Evolutionary conservation across 805 yeast genomes (phyloP).

Genomic region (Sugiyamaella chiloensis): DNA sequence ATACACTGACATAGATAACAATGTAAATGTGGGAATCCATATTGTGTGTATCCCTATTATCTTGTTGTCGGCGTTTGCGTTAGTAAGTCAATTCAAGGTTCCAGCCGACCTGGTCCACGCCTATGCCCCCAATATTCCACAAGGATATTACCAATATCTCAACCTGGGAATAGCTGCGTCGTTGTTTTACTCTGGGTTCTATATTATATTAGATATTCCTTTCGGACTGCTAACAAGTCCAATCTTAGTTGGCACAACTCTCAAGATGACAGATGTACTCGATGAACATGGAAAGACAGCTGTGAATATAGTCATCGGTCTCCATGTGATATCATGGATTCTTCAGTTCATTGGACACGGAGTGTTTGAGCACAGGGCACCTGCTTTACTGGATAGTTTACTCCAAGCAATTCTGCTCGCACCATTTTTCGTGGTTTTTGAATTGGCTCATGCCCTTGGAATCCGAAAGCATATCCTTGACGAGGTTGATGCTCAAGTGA

Average conservation of each 20-base stretch:
- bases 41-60: conserved; percentile 77
- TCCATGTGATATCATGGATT: conserved; percentile 65
- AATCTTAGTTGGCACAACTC: conserved; percentile 34
- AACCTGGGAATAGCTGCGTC: conserved; percentile 50
- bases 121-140: conserved; percentile 14
- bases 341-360: conserved; percentile 89
- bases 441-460: conserved; percentile 68
- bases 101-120: conserved; percentile 15
- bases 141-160: conserved; percentile 22
- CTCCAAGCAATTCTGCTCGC: conserved; percentile 86
- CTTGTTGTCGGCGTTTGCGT: conserved; percentile 49
- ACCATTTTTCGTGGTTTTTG: conserved; percentile 84
- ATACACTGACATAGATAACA: conserved; percentile 29
- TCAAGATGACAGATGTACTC: conserved; percentile 28
- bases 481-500: conserved; percentile 45
- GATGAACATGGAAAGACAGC: conserved; percentile 32
- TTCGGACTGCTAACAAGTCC: conserved; percentile 48
- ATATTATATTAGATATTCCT: conserved; percentile 51
- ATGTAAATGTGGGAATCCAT: conserved; percentile 71
- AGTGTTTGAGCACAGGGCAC: conserved; percentile 72
- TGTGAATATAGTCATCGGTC: conserved; percentile 31
- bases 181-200: conserved; percentile 53
- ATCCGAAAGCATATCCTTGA: conserved; percentile 49
- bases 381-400: conserved; percentile 81
- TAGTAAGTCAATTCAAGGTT: conserved; percentile 34